A percentile compares a stretch with the other conserved stretches of the same genome.
phyloP scores from a whole-genome alignment of 1,284 basidiomycete species.

The Neonothopanus nambi region DNA sequence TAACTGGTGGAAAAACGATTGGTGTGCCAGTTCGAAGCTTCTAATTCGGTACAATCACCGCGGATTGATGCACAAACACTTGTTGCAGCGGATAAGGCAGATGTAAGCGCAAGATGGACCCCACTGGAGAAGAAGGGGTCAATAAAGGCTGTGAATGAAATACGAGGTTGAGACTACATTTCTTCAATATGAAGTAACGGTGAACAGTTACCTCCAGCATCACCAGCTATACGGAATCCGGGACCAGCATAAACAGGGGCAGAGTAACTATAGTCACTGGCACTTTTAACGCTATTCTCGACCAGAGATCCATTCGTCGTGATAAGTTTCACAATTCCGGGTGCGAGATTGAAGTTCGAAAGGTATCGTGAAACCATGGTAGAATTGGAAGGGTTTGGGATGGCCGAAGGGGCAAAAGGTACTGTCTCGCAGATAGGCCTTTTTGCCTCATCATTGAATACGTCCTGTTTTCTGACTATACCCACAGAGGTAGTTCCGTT shows the following conservation, averaged over 20 bases:
- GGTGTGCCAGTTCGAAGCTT: slow-evolving; percentile 51
- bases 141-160: slow-evolving; percentile 59
- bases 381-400: slow-evolving; percentile 21
- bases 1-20: slow-evolving; percentile 53
- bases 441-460: slow-evolving; percentile 13
- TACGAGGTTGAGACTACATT: not conserved
- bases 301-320: slow-evolving; percentile 35
- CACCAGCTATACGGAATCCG: slow-evolving; percentile 54
- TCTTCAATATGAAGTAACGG: not conserved
- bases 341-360: slow-evolving; percentile 41
- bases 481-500: slow-evolving; percentile 57
- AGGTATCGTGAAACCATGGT: slow-evolving; percentile 40
- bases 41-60: slow-evolving; percentile 48
- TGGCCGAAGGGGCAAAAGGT: slow-evolving; percentile 15
- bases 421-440: not conserved
- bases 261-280: slow-evolving; percentile 60
- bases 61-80: slow-evolving; percentile 54
- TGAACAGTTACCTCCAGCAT: slow-evolving; percentile 54
- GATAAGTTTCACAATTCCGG: slow-evolving; percentile 43
- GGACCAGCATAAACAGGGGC: slow-evolving; percentile 50
- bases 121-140: slow-evolving; percentile 67
- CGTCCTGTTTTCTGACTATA: slow-evolving; percentile 53
- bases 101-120: slow-evolving; percentile 60
- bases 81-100: slow-evolving; percentile 55
- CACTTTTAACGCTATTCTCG: slow-evolving; percentile 38